Evolutionary conservation across 2,329 filamentous ascomycete genomes (phyloP), one percentile per base, ranked within the genome.

Genomic region (Alternaria ethzedia): DNA sequence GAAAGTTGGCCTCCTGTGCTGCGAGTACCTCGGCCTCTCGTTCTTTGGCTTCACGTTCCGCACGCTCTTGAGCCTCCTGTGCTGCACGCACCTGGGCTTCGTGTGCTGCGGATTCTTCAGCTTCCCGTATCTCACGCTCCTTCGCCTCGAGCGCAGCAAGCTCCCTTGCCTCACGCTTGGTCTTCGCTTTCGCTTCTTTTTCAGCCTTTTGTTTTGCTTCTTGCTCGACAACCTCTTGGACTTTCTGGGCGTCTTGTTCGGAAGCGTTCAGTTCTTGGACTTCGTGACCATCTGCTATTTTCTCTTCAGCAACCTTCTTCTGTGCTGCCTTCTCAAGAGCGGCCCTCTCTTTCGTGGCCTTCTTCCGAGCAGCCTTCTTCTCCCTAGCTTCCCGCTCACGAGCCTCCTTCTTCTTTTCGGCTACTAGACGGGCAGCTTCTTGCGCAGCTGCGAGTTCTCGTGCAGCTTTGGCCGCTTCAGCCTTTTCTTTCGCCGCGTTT

Each of bases 301-400:
- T 36, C 43, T 20, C n/a, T 4, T 32, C 17, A n/a, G 12, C 25
- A 6, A 12, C 25, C 10, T 46, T 28, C 54, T 23, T 56, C 3
- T 46, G 54, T 56, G 54, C 25, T 5, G 54, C 25, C 26, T 54
- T 54, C 11, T 54, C 50, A 5, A 55, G 25, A 17, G 52, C 41
- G 25, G 23, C 25, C 36, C 52, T 55, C 17, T 45, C 41, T 6
- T 55, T 55, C 2, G 52, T 17, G 2, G 52, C 52, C 25, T 55
- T 55, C 36, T 55, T 55, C 5, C 52, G 52, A 28, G 41, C 41
- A 4, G 52, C 36, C 25, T 55, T 55, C 52, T 55, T 55, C 52
- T 45, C 36, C 11, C n/a, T 41, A 7, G 52, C 52, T 7, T 45
- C 52, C 28, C 11, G 36, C 23, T 45, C 23, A 13, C 41, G 36